Evolutionary conservation across 192 early-diverging fungal species (phyloP), one percentile per base, ranked within the genome.

Genomic region (Backusella tarrabulga): DNA sequence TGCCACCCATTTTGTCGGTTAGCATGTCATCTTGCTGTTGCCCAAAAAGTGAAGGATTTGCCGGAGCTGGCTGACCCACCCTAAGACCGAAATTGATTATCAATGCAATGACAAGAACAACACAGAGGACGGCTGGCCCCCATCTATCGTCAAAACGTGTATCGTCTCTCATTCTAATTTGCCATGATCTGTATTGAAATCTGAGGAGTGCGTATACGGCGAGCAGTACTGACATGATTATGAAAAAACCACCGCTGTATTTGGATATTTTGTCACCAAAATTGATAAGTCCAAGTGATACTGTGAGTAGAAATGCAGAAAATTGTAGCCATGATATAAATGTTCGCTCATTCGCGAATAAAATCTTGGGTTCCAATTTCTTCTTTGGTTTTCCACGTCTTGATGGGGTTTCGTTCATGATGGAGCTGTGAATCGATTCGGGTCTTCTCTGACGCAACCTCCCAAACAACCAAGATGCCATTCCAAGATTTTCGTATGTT

Each of bases 271-370:
- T 17, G 52, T 79, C 76, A 67, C 91, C 92, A 83, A 92, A 92
- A 80, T 90, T 93, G 44, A 91, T 72, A 23, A 93, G 82, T 68
- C 86, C 90, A 75, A 92, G 80, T 7, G 89, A 91, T 36, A 92
- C 87, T 7, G 86, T 86, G 15, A 90, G 88, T 36, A 92, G 81
- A 34, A 91, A 77, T 38, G 89, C 85, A 21, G 90, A 87, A 67
- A 94, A 88, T 71, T 90, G 93, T 69, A 94, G 84, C 93, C 93
- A 96, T 50, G 88, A 83, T 79, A 96, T 87, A 72, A 93, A 95
- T 3, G 95, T 96, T 60, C 95, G 88, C 83, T 96, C 95, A 82
- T 97, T 97, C 38, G 94, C 92, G 80, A 97, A 95, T 82, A 94
- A 93, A 67, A 92, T 87, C 75, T 97, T 97, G 12, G 90, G 88